Percentiles rank a stretch among this genome's conserved stretches.
Evolutionary conservation across 129 eudicot genomes (phyloP).

Genomic region (Flaveria ramosissima): DNA sequence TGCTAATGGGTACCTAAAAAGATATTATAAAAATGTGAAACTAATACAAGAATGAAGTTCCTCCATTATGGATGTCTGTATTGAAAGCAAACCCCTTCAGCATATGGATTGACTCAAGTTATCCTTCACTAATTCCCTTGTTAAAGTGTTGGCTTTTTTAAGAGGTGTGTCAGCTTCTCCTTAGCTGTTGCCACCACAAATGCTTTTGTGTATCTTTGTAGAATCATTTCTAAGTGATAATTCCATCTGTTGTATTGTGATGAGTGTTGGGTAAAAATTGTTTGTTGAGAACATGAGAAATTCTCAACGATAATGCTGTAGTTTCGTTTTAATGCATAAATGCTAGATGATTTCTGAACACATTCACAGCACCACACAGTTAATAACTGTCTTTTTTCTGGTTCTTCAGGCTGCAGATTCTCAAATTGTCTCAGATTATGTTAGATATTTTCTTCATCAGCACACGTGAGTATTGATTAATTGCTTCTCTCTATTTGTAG

Average conservation of each 20-base stretch:
- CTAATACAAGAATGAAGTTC: neutral
- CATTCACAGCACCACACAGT: neutral
- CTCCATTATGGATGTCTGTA: no score
- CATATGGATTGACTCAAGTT: no score
- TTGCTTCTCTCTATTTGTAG: neutral
- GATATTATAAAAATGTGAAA: neutral
- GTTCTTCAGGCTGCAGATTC: slow-evolving; percentile 89
- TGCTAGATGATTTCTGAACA: neutral
- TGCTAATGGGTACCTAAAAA: neutral
- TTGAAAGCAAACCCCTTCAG: no score
- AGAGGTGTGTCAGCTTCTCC: neutral
- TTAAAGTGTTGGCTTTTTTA: no score
- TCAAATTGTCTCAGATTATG: slow-evolving; percentile 84
- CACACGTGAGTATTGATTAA: slow-evolving; percentile 71
- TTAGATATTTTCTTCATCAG: slow-evolving; percentile 85
- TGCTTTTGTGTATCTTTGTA: no score
- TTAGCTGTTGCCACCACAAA: neutral
- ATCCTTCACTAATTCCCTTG: no score
- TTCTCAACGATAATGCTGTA: neutral
- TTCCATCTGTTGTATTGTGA: no score
- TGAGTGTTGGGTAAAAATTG: no score
- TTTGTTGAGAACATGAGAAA: neutral
- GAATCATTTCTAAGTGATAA: no score
- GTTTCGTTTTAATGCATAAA: neutral
- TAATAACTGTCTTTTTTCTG: slow-evolving; percentile 10